These are phyloP conservation scores for Rhizopogon salebrosus DNA, from an alignment of 768 basidiomycete species.

Conservation along the genomic window DNA sequence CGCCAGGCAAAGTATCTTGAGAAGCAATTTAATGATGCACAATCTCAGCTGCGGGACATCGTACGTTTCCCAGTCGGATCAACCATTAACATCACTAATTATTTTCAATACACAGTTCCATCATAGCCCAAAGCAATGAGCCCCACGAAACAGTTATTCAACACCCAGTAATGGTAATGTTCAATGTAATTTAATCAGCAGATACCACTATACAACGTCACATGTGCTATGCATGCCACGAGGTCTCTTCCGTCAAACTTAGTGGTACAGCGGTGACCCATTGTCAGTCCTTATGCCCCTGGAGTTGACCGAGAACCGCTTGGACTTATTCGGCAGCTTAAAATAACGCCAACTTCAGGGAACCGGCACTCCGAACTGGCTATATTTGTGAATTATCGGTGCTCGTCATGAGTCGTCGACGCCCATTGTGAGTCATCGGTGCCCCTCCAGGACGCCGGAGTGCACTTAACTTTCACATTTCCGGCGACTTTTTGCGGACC, in stretches of 20 bases:
- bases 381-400: too few species aligned
- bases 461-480: too few species aligned
- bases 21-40: conserved; percentile 90
- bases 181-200: conserved; percentile 7
- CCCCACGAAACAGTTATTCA: conserved; percentile 5
- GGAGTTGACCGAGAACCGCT: background rate
- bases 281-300: conserved; percentile 96
- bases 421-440: too few species aligned
- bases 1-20: conserved; percentile 82
- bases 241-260: too few species aligned
- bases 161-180: background rate
- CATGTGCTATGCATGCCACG: too few species aligned
- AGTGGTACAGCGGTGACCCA: conserved; percentile 56
- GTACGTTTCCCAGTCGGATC: conserved; percentile 35
- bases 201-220: too few species aligned
- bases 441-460: too few species aligned
- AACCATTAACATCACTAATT: background rate
- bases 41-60: conserved; percentile 80
- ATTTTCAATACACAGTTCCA: conserved; percentile 20
- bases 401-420: too few species aligned
- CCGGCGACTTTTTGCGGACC: too few species aligned
- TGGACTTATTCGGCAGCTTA: too few species aligned
- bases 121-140: conserved; percentile 23
- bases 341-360: too few species aligned
- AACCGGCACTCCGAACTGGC: too few species aligned